Conservation (phyloP, 257 asterid species). For the Gentiana macrophylla region DNA sequence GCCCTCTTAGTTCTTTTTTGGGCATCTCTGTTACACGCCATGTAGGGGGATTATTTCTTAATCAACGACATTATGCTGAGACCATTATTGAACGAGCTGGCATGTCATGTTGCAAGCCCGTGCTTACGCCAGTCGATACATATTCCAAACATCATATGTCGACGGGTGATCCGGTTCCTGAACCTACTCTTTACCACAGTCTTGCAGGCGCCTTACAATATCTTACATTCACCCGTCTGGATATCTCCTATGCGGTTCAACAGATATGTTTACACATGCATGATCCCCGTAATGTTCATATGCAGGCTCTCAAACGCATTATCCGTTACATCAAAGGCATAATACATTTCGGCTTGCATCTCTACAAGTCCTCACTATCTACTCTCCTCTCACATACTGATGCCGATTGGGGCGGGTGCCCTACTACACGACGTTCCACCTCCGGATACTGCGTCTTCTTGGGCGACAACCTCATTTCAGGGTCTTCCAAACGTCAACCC, state of each 20-base stretch:
- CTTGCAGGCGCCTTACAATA: background rate
- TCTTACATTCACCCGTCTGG: background rate
- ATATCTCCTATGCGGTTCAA: background rate
- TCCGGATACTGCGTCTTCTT: background rate
- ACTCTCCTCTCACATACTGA: background rate
- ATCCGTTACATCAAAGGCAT: slow-evolving; percentile 2
- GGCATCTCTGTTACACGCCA: background rate
- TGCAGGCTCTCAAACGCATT: slow-evolving; percentile 2
- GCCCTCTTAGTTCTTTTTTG: background rate
- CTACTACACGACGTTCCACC: background rate
- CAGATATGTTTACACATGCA: no score
- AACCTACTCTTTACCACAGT: background rate
- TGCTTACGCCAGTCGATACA: background rate
- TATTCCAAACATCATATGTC: background rate
- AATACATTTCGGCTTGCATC: background rate
- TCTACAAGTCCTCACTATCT: background rate
- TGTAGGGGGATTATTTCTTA: background rate
- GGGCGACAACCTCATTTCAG: background rate
- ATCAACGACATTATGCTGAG: background rate
- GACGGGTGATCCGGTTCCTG: background rate
- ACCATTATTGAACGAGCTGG: background rate
- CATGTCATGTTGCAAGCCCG: background rate
- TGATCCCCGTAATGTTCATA: background rate
- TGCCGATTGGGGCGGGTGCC: background rate
- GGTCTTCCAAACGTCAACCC: slow-evolving; percentile 4